Conservation (phyloP, 306 rosid species). For the Vigna radiata region DNA sequence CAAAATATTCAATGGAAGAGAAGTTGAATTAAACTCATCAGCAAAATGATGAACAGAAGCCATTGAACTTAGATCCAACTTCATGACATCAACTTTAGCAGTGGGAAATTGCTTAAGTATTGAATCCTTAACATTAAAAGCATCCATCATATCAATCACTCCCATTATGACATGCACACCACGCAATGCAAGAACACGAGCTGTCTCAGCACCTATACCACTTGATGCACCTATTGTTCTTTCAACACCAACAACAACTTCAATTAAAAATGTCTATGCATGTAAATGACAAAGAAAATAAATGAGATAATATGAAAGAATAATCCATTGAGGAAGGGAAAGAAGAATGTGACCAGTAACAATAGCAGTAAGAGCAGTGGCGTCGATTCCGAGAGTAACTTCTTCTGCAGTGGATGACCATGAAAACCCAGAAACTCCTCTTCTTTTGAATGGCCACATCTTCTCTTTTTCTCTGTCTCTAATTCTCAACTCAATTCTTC, state of each 20-base stretch:
- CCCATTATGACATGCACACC: constrained; percentile 52
- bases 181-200: constrained; percentile 74
- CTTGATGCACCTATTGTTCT: constrained; percentile 65
- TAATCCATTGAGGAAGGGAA: too few species aligned
- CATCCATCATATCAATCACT: constrained; percentile 61
- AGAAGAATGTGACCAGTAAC: too few species aligned
- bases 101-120: constrained; percentile 61
- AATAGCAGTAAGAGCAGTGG: too few species aligned
- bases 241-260: not conserved
- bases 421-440: too few species aligned
- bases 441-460: too few species aligned
- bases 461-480: not conserved
- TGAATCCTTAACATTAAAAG: constrained; percentile 53
- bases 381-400: too few species aligned
- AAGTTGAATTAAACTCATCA: constrained; percentile 52
- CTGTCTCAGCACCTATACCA: constrained; percentile 76
- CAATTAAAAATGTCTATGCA: not conserved
- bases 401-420: too few species aligned
- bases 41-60: constrained; percentile 58
- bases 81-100: not conserved
- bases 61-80: constrained; percentile 10
- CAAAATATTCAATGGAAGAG: constrained; percentile 68
- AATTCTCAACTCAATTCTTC: not conserved
- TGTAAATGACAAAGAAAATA: too few species aligned
- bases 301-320: too few species aligned